phyloP scores from a whole-genome alignment of 495 filamentous ascomycete species.

The Lindgomyces ingoldianus region DNA sequence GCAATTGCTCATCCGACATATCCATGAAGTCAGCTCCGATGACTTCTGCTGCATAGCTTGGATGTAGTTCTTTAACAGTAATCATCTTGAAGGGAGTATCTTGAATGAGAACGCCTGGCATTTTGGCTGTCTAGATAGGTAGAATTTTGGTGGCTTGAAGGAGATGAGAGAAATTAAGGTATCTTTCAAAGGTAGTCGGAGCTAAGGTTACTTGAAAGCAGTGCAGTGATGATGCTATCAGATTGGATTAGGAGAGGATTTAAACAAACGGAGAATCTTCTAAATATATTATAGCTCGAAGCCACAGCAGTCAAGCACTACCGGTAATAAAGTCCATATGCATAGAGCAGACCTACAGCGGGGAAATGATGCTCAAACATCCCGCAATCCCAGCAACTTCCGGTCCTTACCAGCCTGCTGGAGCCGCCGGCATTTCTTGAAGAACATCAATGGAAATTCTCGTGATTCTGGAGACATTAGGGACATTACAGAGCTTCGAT shows the following conservation, averaged over 20 bases:
- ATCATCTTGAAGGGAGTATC: slow-evolving; percentile 40
- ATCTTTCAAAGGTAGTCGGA: neutral
- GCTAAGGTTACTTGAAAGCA: neutral
- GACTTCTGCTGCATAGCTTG: slow-evolving; percentile 58
- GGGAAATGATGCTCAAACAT: neutral
- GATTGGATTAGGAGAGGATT: neutral
- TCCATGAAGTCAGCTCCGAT: slow-evolving; percentile 54
- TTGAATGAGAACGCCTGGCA: slow-evolving; percentile 34
- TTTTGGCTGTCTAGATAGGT: slow-evolving; percentile 4
- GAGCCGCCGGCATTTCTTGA: no score
- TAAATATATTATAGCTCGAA: slow-evolving; percentile 1
- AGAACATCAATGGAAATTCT: no score
- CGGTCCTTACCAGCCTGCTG: neutral
- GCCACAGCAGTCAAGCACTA: neutral
- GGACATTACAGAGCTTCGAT: no score
- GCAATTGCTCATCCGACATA: slow-evolving; percentile 50
- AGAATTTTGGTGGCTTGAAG: neutral
- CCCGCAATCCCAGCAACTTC: neutral
- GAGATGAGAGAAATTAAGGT: neutral
- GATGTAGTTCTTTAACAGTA: slow-evolving; percentile 51
- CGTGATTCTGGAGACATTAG: no score
- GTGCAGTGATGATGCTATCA: neutral
- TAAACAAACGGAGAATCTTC: neutral
- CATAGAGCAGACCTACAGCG: neutral
- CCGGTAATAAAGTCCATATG: neutral